Conservation (phyloP, 2,329 filamentous ascomycete genomes). For the Podosphaera leucotricha region DNA sequence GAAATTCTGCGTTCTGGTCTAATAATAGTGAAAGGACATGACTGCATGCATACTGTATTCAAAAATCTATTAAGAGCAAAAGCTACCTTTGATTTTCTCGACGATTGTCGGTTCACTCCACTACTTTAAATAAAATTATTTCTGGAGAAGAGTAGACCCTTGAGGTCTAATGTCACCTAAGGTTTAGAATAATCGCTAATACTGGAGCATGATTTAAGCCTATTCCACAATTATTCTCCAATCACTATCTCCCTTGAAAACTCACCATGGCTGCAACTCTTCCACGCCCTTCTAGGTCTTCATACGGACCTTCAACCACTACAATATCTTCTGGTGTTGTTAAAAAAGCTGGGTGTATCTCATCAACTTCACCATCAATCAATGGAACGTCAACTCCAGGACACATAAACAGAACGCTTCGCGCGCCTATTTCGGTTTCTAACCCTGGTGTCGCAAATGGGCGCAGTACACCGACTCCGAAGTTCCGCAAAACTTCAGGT, state of each 20-base stretch:
- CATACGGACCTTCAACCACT: slow-evolving; percentile 45
- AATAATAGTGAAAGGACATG: too few relatives aligned
- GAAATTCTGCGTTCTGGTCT: too few relatives aligned
- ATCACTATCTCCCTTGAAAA: not conserved
- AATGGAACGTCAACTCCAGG: slow-evolving; percentile 13
- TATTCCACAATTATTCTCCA: not conserved
- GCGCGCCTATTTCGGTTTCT: slow-evolving; percentile 33
- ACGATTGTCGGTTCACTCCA: too few relatives aligned
- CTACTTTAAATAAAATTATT: too few relatives aligned
- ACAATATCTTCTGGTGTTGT: slow-evolving; percentile 51
- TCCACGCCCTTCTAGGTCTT: slow-evolving; percentile 34
- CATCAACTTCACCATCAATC: slow-evolving; percentile 15
- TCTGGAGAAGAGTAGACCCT: too few relatives aligned
- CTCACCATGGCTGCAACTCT: slow-evolving; percentile 17
- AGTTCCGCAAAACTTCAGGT: slow-evolving; percentile 29
- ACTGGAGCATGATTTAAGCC: not conserved
- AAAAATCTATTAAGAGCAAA: too few relatives aligned
- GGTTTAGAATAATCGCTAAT: not conserved
- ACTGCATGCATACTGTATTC: too few relatives aligned
- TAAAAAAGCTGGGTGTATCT: slow-evolving; percentile 45
- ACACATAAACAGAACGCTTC: slow-evolving; percentile 31
- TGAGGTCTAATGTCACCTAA: too few relatives aligned
- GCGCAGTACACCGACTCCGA: slow-evolving; percentile 29
- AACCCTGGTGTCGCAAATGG: slow-evolving; percentile 25
- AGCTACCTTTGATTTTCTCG: too few relatives aligned